Base-by-base conservation (phyloP, 2,329 filamentous ascomycete genomes). In the Thelonectria discophora region DNA sequence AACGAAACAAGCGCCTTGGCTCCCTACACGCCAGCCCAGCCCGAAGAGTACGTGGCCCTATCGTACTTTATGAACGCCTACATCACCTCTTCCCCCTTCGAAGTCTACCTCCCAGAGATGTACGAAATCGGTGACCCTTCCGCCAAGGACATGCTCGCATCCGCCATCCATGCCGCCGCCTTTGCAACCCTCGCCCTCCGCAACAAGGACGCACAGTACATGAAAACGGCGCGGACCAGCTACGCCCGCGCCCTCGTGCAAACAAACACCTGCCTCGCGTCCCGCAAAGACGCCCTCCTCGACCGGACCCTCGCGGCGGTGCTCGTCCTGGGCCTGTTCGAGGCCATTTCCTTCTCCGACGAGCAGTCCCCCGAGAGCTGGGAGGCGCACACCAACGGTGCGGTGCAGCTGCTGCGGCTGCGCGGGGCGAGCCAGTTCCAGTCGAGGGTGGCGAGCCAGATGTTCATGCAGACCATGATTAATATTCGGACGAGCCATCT, bases 401-500 rank as follows among this genome's bases (percentile, higher is more conserved):
- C 72, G 34, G 61, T 72, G 49, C 56, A 73, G n/a, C 69, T 73
- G 2, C 58, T 73, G 4, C 60, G 67, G 18, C 57, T 73, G 7
- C 65, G 72, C 21, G 72, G 72, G 1, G 42, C 48, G 18, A n/a
- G 47, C 12, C 69, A 72, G 43, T 62, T 71, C 30, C 50, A 62
- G 17, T 68, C 68, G 1, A 47, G 58, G 11, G 20, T 70, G 8
- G 65, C 70, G 2, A 61, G 64, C 1, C 63, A 62, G 8, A 65
- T 73, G 3, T 72, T 69, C 37, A 20, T 62, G 17, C 72, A 73
- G n/a, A 59, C 69, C 18, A 69, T 65, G 56, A 70, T 63, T 49
- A 73, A 73, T 18, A 67, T 73, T 50, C 67, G 69, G 20, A 70
- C 72, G 6, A 69, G 66, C 42, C 73, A 66, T 48, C 65, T 72